Evolutionary conservation across 768 basidiomycete genomes (phyloP).

Genomic region (Gloeopeniophorella convolvens): DNA sequence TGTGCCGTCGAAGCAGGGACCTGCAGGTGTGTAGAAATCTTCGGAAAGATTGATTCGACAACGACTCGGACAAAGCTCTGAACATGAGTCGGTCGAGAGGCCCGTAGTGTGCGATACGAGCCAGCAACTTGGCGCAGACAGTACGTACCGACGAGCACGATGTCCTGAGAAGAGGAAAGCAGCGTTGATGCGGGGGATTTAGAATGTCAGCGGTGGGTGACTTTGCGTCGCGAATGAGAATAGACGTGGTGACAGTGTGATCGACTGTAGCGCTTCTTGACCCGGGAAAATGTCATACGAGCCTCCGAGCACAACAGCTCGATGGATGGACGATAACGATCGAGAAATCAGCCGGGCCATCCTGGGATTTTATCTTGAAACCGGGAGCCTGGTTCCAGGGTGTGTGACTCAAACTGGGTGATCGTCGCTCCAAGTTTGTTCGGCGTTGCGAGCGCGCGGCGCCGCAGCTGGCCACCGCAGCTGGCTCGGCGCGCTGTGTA

Average conservation of each 20-base stretch:
- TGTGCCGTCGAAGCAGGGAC: neutral
- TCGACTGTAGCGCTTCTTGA: neutral
- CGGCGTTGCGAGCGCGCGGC: neutral
- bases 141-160: neutral
- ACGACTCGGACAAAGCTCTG: too few relatives aligned
- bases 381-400: slow-evolving; percentile 12
- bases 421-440: neutral
- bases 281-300: neutral
- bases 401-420: neutral
- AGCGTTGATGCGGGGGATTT: neutral
- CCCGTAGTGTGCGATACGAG: neutral
- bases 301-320: neutral
- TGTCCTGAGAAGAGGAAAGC: neutral
- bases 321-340: slow-evolving; percentile 8
- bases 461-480: neutral
- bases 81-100: neutral
- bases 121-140: neutral
- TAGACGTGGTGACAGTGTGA: neutral
- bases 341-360: neutral
- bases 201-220: neutral
- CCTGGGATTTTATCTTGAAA: too few relatives aligned
- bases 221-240: neutral
- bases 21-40: neutral
- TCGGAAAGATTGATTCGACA: neutral
- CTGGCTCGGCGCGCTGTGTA: neutral